Base-by-base conservation (phyloP, 202 grass and related monocot genomes). In the Panicum virgatum region DNA sequence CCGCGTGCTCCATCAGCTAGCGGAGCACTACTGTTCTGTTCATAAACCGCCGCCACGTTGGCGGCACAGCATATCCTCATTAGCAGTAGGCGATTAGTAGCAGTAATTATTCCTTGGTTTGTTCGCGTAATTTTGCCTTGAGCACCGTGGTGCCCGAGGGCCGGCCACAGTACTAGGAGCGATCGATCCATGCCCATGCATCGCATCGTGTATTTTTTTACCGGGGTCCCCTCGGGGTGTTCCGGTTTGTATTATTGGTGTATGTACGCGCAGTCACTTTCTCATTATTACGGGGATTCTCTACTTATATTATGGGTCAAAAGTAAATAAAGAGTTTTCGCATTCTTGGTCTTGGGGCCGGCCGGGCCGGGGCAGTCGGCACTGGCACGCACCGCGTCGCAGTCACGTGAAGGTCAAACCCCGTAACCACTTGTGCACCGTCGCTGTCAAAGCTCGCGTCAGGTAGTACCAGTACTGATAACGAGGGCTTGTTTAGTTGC, bases 121-220 rank as follows among this genome's bases (percentile, higher is more conserved):
- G 56, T 83, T 39, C 37, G 5, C 59, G 66, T 85, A 45, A 76
- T 86, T 86, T 86, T 86, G 73, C 65, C 88, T 82, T 18, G 73
- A 60, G 73, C 78, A 34, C 73, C 22, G 22, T 3, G 39, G 51
- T 64, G 80, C 75, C 32, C 69, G 68, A 80, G n/a, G 81, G 30
- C 30, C 51, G 51, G 30, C 30, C 51, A 60, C 18, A n/a, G 66
- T 5, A 80, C 18, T 2, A 57, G 56, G 12, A 51, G 29, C 18
- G 64, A 72, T 64, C 65, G 62, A 81, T 85, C 64, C 47, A 82
- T 54, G 52, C 18, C 43, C 34, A 66, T 38, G 60, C 14, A 82
- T 79, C 67, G 14, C 66, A 78, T 82, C 66, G 83, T 68, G 88
- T 89, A 68, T 80, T 81, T 83, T 82, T 86, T 86, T 12, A 82